phyloP scores from a whole-genome alignment of 2,329 filamentous ascomycete species.

The Hypomyces rosellus region DNA sequence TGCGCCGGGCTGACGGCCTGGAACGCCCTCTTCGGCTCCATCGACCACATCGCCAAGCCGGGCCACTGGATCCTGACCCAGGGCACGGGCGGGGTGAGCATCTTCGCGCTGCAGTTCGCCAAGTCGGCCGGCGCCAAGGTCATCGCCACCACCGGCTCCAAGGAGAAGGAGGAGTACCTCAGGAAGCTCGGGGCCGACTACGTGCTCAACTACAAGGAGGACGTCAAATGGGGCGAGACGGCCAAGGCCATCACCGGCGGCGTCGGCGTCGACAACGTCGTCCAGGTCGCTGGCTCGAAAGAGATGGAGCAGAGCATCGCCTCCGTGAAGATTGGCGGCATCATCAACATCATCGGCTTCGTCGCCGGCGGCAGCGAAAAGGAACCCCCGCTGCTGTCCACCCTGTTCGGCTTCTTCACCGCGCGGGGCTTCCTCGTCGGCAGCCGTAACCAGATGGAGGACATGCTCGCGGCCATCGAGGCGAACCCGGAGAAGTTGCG shows the following conservation, averaged over 20 bases:
- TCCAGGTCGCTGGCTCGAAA: slow-evolving; percentile 41
- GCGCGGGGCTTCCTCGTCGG: slow-evolving; percentile 42
- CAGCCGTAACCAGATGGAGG: slow-evolving; percentile 41
- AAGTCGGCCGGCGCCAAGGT: slow-evolving; percentile 43
- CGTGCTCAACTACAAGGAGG: slow-evolving; percentile 44
- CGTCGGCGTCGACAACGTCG: slow-evolving; percentile 39
- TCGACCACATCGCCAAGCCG: slow-evolving; percentile 39
- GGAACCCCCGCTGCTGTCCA: slow-evolving; percentile 29
- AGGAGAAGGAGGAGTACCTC: slow-evolving; percentile 37
- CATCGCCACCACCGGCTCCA: slow-evolving; percentile 42
- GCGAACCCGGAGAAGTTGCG: slow-evolving; percentile 34
- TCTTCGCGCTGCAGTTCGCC: slow-evolving; percentile 58
- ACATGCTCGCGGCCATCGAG: slow-evolving; percentile 45
- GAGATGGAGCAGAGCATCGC: slow-evolving; percentile 40
- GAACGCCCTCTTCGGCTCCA: slow-evolving; percentile 58
- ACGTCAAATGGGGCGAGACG: slow-evolving; percentile 38
- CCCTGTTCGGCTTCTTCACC: slow-evolving; percentile 29
- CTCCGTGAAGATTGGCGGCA: slow-evolving; percentile 39
- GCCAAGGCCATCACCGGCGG: slow-evolving; percentile 38
- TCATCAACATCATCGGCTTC: slow-evolving; percentile 37
- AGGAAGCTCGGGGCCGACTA: slow-evolving; percentile 43
- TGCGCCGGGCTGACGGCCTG: slow-evolving; percentile 60
- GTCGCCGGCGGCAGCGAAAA: slow-evolving; percentile 22
- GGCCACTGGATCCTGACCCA: slow-evolving; percentile 58
- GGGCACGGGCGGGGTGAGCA: slow-evolving; percentile 63